phyloP scores from a whole-genome alignment of 257 asterid genomes.

The Solanum etuberosum region DNA sequence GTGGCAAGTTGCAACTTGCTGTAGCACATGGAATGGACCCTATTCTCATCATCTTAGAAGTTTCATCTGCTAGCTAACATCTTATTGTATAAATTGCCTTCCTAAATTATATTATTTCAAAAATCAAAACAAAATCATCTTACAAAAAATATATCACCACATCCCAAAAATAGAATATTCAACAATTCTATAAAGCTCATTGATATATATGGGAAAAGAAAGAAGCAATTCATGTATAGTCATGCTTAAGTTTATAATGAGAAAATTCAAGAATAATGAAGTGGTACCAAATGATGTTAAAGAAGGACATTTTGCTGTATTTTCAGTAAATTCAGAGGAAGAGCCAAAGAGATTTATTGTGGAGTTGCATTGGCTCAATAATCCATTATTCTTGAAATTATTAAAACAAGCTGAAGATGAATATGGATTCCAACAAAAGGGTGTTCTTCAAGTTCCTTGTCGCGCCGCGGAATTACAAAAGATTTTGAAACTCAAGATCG shows the following conservation, averaged over 20 bases:
- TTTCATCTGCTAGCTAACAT: constrained; percentile 13
- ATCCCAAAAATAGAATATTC: neutral
- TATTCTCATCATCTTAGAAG: constrained; percentile 22
- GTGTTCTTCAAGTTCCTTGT: constrained; percentile 22
- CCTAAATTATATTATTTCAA: neutral
- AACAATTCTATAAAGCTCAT: neutral
- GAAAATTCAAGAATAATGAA: neutral
- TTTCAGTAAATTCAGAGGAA: neutral
- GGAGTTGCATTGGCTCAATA: neutral
- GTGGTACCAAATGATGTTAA: neutral
- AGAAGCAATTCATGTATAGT: constrained; percentile 1
- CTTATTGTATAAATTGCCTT: constrained; percentile 7
- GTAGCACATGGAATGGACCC: constrained; percentile 2
- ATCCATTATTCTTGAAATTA: constrained; percentile 15
- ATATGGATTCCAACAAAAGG: constrained; percentile 15
- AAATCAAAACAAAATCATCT: neutral
- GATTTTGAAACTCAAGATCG: constrained; percentile 5
- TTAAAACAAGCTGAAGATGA: constrained; percentile 20
- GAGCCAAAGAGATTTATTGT: constrained; percentile 19
- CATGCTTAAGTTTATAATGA: constrained; percentile 1
- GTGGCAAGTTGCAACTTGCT: neutral
- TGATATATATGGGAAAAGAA: constrained; percentile 1
- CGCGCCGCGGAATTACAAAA: constrained; percentile 12
- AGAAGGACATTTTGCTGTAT: neutral
- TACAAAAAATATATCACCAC: neutral